These are phyloP conservation scores for Sporobolomyces phaffii DNA, from an alignment of 768 basidiomycete species.

Conservation along the genomic window DNA sequence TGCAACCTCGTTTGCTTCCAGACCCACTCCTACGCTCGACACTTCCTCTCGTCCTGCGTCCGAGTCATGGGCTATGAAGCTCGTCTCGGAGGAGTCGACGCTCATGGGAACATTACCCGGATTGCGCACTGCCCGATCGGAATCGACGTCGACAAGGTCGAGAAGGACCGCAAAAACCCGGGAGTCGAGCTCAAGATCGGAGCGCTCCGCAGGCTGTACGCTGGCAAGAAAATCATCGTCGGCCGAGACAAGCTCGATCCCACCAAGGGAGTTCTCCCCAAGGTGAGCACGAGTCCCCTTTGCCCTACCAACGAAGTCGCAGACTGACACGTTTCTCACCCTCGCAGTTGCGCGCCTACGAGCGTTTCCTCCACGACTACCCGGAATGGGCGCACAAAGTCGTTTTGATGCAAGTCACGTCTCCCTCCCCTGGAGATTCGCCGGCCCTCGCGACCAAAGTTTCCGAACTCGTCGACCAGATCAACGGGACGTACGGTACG, in stretches of 20 bases:
- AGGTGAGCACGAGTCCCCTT: conserved; percentile 52
- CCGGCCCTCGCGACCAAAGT: conserved; percentile 89
- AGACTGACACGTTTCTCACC: too few species aligned
- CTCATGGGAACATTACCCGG: conserved; percentile 66
- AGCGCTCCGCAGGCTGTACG: conserved; percentile 73
- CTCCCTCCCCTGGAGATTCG: conserved; percentile 82
- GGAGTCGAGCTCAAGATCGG: conserved; percentile 87
- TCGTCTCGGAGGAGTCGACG: conserved; percentile 62
- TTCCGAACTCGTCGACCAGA: conserved; percentile 85
- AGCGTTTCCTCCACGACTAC: conserved; percentile 85
- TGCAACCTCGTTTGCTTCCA: conserved; percentile 96
- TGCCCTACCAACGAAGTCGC: too few species aligned
- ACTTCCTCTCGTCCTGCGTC: conserved; percentile 89
- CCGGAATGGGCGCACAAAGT: conserved; percentile 69
- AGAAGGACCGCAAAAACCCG: conserved; percentile 58
- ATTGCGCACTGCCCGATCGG: conserved; percentile 92
- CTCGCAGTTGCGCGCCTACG: conserved; percentile 77
- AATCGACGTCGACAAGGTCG: conserved; percentile 84
- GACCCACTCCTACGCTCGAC: conserved; percentile 90
- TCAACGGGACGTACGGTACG: conserved; percentile 87
- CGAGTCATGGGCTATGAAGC: conserved; percentile 94
- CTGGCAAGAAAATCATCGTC: conserved; percentile 96
- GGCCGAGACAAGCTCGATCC: conserved; percentile 95
- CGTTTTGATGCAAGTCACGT: conserved; percentile 72
- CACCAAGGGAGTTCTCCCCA: conserved; percentile 96